Base-by-base conservation (phyloP, 2,329 filamentous ascomycete species). In the Bipolaris sorokiniana region DNA sequence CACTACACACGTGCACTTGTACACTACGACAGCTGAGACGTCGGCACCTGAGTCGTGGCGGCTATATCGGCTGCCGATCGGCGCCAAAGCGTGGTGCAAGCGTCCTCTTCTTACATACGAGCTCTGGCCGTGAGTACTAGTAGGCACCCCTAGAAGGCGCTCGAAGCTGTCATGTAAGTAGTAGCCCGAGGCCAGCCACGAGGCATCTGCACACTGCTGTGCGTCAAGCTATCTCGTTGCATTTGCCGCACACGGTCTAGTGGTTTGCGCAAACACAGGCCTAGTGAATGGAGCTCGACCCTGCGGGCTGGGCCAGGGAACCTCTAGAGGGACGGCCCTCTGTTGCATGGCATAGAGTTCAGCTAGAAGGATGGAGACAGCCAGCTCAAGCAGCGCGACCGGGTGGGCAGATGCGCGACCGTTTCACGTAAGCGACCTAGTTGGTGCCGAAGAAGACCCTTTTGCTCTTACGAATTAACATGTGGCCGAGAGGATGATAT, bases 171-270 rank as follows among this genome's bases (percentile, higher is more conserved):
- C 16, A 34, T 13, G 22, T 36, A 28, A 9, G 26, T 28, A 28
- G 26, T 28, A 54, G 51, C 51, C 28, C 45, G 33, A 54, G 48
- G 40, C 53, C 53, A 45, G 42, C 40, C 53, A 55, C 53, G 53
- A 55, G 48, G 53, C 34, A 46, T 33, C 42, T 51, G 53, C 47
- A 55, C 40, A 23, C 38, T 51, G 15, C 48, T 47, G 37, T 47
- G 36, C 42, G 45, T 36, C 36, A 48, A 33, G 40, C 48, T 26
- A 38, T 41, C 18, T 41, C 31, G 49, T 42, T 15, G 44, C 18
- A 41, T 36, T 28, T 36, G 5, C 28, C 49, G 31, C 54, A 52
- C 33, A 31, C 23, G 15, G 34, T 15, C 26, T 48, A 56, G 10
- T 16, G 26, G 26, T 28, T 28, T 26, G 26, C 26, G 16, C 16